Evolutionary conservation across 768 basidiomycete species (phyloP).

Genomic region (Pisolithus microcarpus): DNA sequence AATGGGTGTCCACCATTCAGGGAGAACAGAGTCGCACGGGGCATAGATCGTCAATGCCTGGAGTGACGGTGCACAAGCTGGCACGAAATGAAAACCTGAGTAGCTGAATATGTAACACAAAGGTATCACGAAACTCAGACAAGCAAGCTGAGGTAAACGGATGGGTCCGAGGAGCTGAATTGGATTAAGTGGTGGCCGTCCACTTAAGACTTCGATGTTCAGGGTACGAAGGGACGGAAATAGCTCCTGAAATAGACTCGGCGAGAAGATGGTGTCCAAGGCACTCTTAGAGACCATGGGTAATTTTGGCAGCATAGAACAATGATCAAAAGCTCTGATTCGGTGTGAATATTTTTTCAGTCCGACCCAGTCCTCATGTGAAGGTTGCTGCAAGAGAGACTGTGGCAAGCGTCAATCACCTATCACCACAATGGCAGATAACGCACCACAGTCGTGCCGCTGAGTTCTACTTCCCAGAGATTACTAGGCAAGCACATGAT

Average conservation of each 20-base stretch:
- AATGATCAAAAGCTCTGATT: constrained; percentile 17
- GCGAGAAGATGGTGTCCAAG: constrained; percentile 14
- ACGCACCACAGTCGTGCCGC: no score
- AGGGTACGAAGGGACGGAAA: constrained; percentile 23
- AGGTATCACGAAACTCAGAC: constrained; percentile 19
- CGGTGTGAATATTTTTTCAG: constrained; percentile 20
- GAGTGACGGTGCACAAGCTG: constrained; percentile 12
- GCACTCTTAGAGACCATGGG: constrained; percentile 19
- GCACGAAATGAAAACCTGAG: constrained; percentile 18
- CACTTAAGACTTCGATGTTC: constrained; percentile 18
- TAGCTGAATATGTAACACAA: constrained; percentile 9
- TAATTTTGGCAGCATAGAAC: constrained; percentile 11
- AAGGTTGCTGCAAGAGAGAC: constrained; percentile 16
- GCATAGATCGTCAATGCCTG: constrained; percentile 18
- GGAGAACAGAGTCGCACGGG: no score
- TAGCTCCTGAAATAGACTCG: constrained; percentile 12
- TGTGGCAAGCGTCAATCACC: neutral
- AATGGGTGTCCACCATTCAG: neutral
- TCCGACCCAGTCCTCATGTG: constrained; percentile 16
- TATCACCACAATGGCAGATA: neutral
- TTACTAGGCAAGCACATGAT: constrained; percentile 22
- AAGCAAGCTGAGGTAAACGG: constrained; percentile 17
- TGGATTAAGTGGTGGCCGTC: constrained; percentile 11
- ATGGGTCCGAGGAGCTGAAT: constrained; percentile 14
- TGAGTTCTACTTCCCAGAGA: constrained; percentile 13